Evolutionary conservation across 495 filamentous ascomycete species (phyloP), one percentile per base, ranked within the genome.

Genomic region (Hypoxylon crocopeplum): DNA sequence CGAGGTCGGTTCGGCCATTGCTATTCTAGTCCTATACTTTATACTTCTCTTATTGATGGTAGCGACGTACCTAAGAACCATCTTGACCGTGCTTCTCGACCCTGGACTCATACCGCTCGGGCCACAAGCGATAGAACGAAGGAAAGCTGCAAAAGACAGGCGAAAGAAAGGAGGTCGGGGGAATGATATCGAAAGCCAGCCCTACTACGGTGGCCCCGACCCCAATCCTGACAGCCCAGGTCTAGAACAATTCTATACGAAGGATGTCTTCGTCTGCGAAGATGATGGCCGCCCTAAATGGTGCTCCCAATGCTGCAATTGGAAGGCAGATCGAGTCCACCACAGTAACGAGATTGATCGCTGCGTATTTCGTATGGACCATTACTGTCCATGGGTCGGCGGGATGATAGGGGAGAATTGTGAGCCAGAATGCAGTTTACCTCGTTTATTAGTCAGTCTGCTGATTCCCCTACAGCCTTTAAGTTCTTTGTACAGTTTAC

Each of bases 341-440:
- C 93, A 97, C 72, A 93, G 88, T 69, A 86, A 86, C 34, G 88
- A 94, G 63, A 75, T 92, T 10, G 85, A 85, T 38, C 79, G 92
- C 25, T 97, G 93, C 72, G 86, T 93, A 22, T 76, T 78, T 24
- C 93, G 91, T 63, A 93, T 96, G 88, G 93, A 97, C 62, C 93
- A 97, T 69, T 96, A 90, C 64, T 97, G 93, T 70, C 93, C 93
- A 0, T 97, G 93, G 91, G 92, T 95, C 45, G 93, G 93, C 17
- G 93, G 93, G 13, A 86, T 95, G 46, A 85, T 97, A 7, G 88
- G 86, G 0, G 93, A 96, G 67, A 92, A 75, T 0, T 81, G 79
- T 81, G 48, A 62, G 78, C 19, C 24, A 20, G 19, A 32, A 47
- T 22, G 22, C 12, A 25, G 10, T 7, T 13, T 20, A 3, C 33